Conservation (phyloP, 148 eudicot genomes). For the Amaranthus hypochondriacus region DNA sequence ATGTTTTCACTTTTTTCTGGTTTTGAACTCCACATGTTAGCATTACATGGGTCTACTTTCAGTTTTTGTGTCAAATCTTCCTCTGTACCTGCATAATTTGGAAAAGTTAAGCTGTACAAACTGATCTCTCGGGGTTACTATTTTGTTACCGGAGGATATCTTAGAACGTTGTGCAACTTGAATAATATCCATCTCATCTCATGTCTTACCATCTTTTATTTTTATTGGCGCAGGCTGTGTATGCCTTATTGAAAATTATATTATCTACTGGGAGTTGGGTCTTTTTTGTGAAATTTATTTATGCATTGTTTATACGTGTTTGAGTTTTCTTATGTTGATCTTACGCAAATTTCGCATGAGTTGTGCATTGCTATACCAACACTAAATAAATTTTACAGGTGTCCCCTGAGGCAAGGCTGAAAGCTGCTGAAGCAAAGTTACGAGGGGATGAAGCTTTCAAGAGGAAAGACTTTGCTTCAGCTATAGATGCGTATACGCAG, state of each 20-base stretch:
- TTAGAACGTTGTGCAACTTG: background rate
- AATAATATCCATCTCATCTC: background rate
- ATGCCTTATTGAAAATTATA: background rate
- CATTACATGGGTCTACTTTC: background rate
- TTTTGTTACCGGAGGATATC: background rate
- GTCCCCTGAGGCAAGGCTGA: slow-evolving; percentile 68
- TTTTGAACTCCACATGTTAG: background rate
- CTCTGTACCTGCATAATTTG: background rate
- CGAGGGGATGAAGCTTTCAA: slow-evolving; percentile 81
- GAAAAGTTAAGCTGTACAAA: background rate
- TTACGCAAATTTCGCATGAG: background rate
- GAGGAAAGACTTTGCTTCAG: slow-evolving; percentile 53
- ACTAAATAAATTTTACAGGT: slow-evolving; percentile 38
- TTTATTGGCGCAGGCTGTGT: background rate
- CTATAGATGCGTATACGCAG: slow-evolving; percentile 89
- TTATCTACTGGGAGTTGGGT: background rate
- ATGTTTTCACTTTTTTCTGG: background rate
- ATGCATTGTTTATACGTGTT: background rate
- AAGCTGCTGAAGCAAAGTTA: slow-evolving; percentile 85
- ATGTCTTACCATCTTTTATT: background rate
- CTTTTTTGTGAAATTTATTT: background rate
- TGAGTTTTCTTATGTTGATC: slow-evolving; percentile 5
- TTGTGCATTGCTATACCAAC: background rate
- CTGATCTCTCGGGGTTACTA: background rate
- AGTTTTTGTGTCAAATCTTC: background rate